Conservation (phyloP, 106 monocot genomes). For the Alisma plantagoaquatica region DNA sequence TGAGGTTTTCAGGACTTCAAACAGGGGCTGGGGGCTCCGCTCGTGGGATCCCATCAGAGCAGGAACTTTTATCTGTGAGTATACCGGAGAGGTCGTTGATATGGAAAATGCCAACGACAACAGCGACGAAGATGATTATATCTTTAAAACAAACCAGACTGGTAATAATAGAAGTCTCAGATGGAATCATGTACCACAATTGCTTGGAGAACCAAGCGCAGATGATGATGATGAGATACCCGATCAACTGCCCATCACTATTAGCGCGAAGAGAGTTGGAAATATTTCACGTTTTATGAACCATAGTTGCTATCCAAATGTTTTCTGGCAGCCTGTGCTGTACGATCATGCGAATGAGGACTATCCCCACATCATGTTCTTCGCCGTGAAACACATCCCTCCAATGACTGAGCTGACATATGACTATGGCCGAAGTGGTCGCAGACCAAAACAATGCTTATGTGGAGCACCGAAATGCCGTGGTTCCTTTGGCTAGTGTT, state of each 20-base stretch:
- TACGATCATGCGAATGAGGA: conserved; percentile 56
- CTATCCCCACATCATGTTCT: conserved; percentile 77
- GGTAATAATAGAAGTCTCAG: conserved; percentile 46
- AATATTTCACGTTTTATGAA: conserved; percentile 85
- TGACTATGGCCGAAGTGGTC: conserved; percentile 49
- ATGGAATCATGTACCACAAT: conserved; percentile 74
- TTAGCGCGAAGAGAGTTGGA: conserved; percentile 58
- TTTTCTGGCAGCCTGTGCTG: conserved; percentile 72
- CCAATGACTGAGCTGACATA: conserved; percentile 79
- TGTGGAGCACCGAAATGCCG: conserved; percentile 68
- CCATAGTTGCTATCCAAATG: conserved; percentile 81
- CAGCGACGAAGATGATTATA: conserved; percentile 51
- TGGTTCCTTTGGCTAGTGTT: conserved; percentile 46
- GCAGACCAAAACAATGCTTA: conserved; percentile 46
- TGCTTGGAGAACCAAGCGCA: conserved; percentile 43
- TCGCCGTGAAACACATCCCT: conserved; percentile 73
- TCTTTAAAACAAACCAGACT: conserved; percentile 36
- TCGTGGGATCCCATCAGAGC: conserved; percentile 73
- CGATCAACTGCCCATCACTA: conserved; percentile 35
- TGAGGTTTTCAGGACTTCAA: conserved; percentile 65
- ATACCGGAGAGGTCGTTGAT: conserved; percentile 57
- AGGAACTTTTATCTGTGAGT: conserved; percentile 70
- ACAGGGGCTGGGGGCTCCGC: conserved; percentile 73
- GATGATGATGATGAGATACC: conserved; percentile 18
- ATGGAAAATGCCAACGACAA: conserved; percentile 15